phyloP scores from a whole-genome alignment of 441 rosid genomes.

The California macrophylla region DNA sequence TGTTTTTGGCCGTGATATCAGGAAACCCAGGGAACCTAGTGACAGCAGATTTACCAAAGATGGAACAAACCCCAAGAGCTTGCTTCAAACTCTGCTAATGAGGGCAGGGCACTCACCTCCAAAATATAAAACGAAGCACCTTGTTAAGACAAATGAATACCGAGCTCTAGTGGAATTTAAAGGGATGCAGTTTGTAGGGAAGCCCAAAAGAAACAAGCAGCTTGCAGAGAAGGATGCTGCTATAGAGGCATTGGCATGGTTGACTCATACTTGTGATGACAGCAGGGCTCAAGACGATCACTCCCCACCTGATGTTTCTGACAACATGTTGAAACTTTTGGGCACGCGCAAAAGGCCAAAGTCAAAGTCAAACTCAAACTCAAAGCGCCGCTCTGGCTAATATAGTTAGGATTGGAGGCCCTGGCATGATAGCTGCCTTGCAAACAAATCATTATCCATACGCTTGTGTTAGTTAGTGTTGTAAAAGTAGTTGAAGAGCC shows the following conservation, averaged over 20 bases:
- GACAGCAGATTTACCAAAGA: conserved; percentile 62
- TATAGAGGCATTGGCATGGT: conserved; percentile 90
- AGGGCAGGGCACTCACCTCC: conserved; percentile 98
- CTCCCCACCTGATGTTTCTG: conserved; percentile 65
- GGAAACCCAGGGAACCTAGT: conserved; percentile 40
- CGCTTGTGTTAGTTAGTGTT: background rate
- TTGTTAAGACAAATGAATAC: conserved; percentile 71
- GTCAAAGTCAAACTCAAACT: conserved; percentile 21
- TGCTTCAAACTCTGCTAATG: conserved; percentile 86
- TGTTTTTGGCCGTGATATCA: conserved; percentile 83
- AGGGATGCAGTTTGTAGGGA: conserved; percentile 97
- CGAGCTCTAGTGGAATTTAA: conserved; percentile 93
- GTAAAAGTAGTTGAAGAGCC: background rate
- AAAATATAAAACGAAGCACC: conserved; percentile 87
- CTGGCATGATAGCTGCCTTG: background rate
- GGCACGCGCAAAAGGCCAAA: conserved; percentile 64
- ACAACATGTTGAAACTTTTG: conserved; percentile 91
- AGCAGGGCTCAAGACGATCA: conserved; percentile 30
- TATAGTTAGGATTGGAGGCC: background rate
- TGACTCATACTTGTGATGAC: conserved; percentile 65
- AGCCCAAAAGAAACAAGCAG: conserved; percentile 86
- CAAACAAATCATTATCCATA: background rate
- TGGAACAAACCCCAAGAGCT: conserved; percentile 89
- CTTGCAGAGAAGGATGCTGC: conserved; percentile 96
- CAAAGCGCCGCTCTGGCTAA: conserved; percentile 34